Conservation (phyloP, 2,329 filamentous ascomycete genomes). For the Aspergillus pseudotamarii region DNA sequence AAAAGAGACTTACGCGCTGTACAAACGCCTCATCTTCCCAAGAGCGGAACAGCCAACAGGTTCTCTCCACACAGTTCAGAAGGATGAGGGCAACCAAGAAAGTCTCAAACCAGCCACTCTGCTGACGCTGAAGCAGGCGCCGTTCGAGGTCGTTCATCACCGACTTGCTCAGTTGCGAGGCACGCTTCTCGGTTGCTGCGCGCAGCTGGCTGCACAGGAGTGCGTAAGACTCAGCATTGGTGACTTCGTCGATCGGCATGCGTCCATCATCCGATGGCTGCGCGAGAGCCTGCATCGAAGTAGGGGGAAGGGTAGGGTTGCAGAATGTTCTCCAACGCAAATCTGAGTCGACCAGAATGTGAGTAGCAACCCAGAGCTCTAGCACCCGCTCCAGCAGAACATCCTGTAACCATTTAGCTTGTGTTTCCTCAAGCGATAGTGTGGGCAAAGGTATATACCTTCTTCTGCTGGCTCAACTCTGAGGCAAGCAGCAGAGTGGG, state of each 20-base stretch:
- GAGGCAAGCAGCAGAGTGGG: constrained; percentile 48
- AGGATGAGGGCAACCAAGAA: constrained; percentile 63
- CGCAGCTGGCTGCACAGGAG: constrained; percentile 58
- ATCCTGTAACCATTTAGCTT: constrained; percentile 36
- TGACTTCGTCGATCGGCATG: constrained; percentile 42
- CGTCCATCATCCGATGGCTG: constrained; percentile 44
- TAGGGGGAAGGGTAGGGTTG: constrained; percentile 46
- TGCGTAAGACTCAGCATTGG: constrained; percentile 48
- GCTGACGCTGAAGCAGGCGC: constrained; percentile 60
- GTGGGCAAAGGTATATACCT: constrained; percentile 29
- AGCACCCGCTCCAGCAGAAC: constrained; percentile 53
- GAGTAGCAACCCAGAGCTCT: constrained; percentile 60
- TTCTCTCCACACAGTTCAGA: constrained; percentile 62
- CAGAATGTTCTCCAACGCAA: constrained; percentile 54
- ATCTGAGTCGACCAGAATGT: constrained; percentile 54
- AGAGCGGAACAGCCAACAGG: constrained; percentile 59
- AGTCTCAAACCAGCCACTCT: constrained; percentile 60
- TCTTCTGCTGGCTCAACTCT: constrained; percentile 41
- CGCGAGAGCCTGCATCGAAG: constrained; percentile 39
- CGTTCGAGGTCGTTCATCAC: constrained; percentile 64
- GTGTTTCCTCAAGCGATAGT: background rate
- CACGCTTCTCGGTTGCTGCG: constrained; percentile 58
- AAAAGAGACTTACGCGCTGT: constrained; percentile 36
- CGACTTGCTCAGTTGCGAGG: constrained; percentile 54
- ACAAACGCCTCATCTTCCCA: constrained; percentile 51